Percentiles rank a stretch among this genome's conserved stretches.
phyloP scores from a whole-genome alignment of 2,329 filamentous ascomycete species.

The Stachybotrys elegans region DNA sequence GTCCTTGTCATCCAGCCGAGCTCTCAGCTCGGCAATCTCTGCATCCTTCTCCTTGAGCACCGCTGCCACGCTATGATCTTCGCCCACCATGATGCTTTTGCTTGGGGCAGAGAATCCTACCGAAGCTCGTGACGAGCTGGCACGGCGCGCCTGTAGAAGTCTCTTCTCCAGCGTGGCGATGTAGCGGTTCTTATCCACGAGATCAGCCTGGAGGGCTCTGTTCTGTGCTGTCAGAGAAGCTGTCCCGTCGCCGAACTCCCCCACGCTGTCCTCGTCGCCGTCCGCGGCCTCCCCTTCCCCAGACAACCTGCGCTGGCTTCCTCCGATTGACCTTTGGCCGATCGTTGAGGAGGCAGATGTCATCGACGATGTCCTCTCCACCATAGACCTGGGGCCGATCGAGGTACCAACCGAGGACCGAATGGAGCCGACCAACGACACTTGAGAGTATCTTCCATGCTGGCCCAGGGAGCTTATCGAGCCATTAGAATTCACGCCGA shows the following conservation, averaged over 20 bases:
- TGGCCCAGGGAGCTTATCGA: constrained; percentile 64
- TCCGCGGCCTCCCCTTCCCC: constrained; percentile 40
- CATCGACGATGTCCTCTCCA: constrained; percentile 63
- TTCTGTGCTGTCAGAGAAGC: constrained; percentile 83
- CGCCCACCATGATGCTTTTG: constrained; percentile 64
- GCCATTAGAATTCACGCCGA: constrained; percentile 80
- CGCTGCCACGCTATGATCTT: constrained; percentile 70
- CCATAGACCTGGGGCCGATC: constrained; percentile 38
- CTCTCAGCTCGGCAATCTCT: constrained; percentile 87
- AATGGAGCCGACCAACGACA: constrained; percentile 49
- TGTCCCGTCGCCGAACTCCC: constrained; percentile 80
- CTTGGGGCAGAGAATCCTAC: constrained; percentile 60
- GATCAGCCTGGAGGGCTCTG: constrained; percentile 85
- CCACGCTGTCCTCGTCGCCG: constrained; percentile 63
- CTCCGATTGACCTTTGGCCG: constrained; percentile 46
- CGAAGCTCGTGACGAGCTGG: constrained; percentile 84
- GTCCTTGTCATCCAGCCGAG: constrained; percentile 89
- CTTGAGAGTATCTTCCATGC: constrained; percentile 57
- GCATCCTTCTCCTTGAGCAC: constrained; percentile 82
- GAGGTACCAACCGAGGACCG: constrained; percentile 69
- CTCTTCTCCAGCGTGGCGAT: constrained; percentile 91
- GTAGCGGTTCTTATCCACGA: constrained; percentile 95
- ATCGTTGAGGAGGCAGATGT: constrained; percentile 59
- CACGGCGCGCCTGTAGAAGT: constrained; percentile 80
- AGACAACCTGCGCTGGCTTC: constrained; percentile 35